Evolutionary conservation across 208 protist genomes (phyloP).

Genomic region (Trypanosoma cruzi): DNA sequence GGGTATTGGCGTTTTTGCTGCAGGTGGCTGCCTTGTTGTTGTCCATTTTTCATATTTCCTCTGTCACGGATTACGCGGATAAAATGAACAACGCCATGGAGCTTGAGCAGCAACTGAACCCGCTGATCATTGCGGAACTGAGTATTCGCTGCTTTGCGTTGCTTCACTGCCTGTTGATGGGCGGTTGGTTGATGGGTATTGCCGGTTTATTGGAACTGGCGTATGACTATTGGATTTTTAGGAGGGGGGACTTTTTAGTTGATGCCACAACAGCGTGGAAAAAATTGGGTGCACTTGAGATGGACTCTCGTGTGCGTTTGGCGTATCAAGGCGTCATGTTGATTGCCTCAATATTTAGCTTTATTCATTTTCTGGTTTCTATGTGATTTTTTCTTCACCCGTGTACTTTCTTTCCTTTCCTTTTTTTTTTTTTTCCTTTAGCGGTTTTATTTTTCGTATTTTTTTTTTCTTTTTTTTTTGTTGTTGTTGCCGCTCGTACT

Average conservation of each 20-base stretch:
- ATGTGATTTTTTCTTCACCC: not conserved
- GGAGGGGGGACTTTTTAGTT: constrained; percentile 46
- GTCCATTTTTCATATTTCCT: constrained; percentile 38
- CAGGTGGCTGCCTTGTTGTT: constrained; percentile 47
- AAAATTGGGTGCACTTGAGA: constrained; percentile 34
- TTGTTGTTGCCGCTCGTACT: no score
- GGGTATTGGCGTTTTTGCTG: constrained; percentile 54
- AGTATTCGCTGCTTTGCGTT: constrained; percentile 57
- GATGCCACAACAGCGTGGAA: constrained; percentile 76
- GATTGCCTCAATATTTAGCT: constrained; percentile 23
- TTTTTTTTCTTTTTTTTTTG: not conserved
- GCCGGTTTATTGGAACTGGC: constrained; percentile 43
- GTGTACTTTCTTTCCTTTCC: not conserved
- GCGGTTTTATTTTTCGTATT: not conserved
- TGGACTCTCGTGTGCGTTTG: constrained; percentile 49
- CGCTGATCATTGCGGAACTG: constrained; percentile 49
- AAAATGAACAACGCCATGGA: constrained; percentile 57
- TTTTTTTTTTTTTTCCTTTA: constrained; percentile 2
- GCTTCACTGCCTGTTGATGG: constrained; percentile 41
- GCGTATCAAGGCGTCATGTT: constrained; percentile 43
- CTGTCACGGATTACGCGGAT: constrained; percentile 57
- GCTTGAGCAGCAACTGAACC: constrained; percentile 58
- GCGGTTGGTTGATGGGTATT: constrained; percentile 39
- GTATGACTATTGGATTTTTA: constrained; percentile 53
- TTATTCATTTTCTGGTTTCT: constrained; percentile 33